Evolutionary conservation across 768 basidiomycete species (phyloP).

Genomic region (Floccularia luteovirens): DNA sequence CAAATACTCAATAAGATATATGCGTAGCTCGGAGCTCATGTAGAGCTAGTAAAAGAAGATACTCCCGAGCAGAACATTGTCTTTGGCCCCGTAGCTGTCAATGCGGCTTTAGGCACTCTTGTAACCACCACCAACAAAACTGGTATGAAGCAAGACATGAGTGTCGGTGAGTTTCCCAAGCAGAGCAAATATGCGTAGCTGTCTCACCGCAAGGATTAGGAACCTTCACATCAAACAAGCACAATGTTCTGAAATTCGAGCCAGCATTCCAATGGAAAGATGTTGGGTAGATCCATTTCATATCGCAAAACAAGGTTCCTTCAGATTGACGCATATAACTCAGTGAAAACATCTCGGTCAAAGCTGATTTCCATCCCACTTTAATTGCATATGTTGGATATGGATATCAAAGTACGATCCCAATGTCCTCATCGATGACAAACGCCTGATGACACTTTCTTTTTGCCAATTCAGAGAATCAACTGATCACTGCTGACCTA

Average conservation of each 20-base stretch:
- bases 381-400: neutral
- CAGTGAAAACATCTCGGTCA: neutral
- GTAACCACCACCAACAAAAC: neutral
- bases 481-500: constrained; percentile 1
- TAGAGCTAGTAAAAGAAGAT: too few species aligned
- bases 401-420: neutral
- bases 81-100: neutral
- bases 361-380: constrained; percentile 1
- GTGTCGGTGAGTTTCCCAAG: neutral
- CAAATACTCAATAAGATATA: too few species aligned
- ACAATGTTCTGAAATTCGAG: neutral
- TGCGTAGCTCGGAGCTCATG: too few species aligned
- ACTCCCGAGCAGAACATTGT: too few species aligned
- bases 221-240: neutral
- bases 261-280: neutral
- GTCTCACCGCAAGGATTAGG: neutral
- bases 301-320: neutral
- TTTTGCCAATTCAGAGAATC: neutral
- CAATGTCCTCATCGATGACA: neutral
- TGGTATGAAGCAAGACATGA: neutral
- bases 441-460: neutral
- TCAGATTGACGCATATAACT: neutral
- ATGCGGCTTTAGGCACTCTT: neutral
- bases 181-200: neutral
- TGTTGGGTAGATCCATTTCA: neutral